Evolutionary conservation across 352 stramenopile genomes (phyloP).

Genomic region (Achlya hypogyna): DNA sequence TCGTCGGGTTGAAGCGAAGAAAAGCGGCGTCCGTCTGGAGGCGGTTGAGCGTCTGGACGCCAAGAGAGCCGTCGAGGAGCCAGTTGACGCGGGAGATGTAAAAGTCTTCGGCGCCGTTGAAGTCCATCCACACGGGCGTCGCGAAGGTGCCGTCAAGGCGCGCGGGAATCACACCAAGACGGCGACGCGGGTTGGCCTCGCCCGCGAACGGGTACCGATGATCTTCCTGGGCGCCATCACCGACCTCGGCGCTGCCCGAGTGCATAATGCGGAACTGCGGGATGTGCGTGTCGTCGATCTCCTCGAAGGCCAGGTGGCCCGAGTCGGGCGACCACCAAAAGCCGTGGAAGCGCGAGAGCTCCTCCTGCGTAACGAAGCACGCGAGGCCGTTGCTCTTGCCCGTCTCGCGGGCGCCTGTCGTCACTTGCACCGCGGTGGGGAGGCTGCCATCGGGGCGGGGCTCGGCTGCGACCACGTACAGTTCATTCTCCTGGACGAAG

Average conservation of each 20-base stretch:
- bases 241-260: constrained; percentile 68
- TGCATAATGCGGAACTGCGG: constrained; percentile 94
- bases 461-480: constrained; percentile 84
- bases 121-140: constrained; percentile 69
- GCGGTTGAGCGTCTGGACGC: constrained; percentile 82
- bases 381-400: constrained; percentile 89
- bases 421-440: constrained; percentile 60
- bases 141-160: constrained; percentile 11
- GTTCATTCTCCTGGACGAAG: constrained; percentile 91
- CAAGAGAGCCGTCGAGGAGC: constrained; percentile 89
- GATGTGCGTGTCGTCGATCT: constrained; percentile 91
- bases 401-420: constrained; percentile 51
- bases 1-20: constrained; percentile 69
- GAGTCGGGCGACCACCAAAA: constrained; percentile 95
- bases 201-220: constrained; percentile 92
- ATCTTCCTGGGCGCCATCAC: constrained; percentile 54
- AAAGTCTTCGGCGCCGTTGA: constrained; percentile 60
- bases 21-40: constrained; percentile 65
- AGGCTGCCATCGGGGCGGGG: constrained; percentile 24
- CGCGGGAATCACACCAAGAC: constrained; percentile 61
- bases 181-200: constrained; percentile 82
- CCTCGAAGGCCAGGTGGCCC: constrained; percentile 76
- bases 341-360: constrained; percentile 93
- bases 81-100: constrained; percentile 92
- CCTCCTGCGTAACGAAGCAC: constrained; percentile 97